Evolutionary conservation across 352 stramenopile genomes (phyloP).

Genomic region (Phytophthora parvispora): DNA sequence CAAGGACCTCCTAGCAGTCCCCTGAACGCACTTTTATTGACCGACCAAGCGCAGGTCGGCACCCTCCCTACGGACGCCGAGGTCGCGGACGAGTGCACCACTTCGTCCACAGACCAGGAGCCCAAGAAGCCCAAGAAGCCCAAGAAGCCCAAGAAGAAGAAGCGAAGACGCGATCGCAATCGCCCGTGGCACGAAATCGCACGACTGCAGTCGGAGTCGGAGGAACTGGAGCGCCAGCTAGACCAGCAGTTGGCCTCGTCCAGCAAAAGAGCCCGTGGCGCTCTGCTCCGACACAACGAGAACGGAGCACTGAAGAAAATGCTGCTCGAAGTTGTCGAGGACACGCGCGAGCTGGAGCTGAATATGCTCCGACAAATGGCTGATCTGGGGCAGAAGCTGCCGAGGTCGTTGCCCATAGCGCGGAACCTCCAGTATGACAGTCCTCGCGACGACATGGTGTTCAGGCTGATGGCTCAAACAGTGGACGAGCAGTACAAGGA

Average conservation of each 20-base stretch:
- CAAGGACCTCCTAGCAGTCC: no score
- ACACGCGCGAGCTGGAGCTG: neutral
- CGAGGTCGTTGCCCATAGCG: neutral
- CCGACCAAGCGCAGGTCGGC: neutral
- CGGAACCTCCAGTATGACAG: neutral
- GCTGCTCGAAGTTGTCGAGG: neutral
- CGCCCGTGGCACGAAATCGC: neutral
- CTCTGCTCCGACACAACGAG: neutral
- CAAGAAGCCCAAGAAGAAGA: neutral
- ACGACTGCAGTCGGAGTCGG: neutral
- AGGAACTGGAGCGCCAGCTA: neutral
- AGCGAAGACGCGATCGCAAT: neutral
- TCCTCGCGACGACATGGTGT: neutral
- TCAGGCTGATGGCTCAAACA: neutral
- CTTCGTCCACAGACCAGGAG: neutral
- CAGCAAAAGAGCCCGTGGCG: neutral
- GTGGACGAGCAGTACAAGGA: neutral
- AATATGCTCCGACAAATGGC: neutral
- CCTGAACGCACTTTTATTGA: no score
- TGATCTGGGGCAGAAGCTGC: neutral
- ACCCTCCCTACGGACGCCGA: neutral
- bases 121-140: no score
- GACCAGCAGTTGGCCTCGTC: neutral
- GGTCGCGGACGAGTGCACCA: neutral
- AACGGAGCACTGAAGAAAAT: neutral